Conservation (phyloP, 768 basidiomycete genomes). For the Mycena vulgaris region DNA sequence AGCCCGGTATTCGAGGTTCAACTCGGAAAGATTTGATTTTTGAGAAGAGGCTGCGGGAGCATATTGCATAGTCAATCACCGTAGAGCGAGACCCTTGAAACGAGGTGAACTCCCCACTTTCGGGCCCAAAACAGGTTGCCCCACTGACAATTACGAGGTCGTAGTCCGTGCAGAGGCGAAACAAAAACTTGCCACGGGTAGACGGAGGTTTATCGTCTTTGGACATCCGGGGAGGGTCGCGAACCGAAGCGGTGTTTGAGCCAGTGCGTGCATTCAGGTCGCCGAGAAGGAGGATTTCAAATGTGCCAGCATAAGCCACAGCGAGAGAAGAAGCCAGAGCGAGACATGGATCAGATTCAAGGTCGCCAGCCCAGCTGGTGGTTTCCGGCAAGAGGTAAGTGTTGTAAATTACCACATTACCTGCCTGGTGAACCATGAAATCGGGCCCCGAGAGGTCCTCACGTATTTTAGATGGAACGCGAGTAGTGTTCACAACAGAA, state of each 20-base stretch:
- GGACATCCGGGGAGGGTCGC: too few relatives aligned
- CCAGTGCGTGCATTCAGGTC: not conserved
- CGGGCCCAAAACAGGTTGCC: too few relatives aligned
- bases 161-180: too few relatives aligned
- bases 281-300: not conserved
- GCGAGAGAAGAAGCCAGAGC: not conserved
- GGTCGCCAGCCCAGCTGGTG: not conserved
- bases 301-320: not conserved
- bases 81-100: not conserved
- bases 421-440: slow-evolving; percentile 8
- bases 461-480: too few relatives aligned
- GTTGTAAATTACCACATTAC: not conserved
- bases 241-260: too few relatives aligned
- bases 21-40: slow-evolving; percentile 1
- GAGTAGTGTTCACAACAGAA: too few relatives aligned
- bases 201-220: too few relatives aligned
- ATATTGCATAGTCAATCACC: slow-evolving; percentile 2
- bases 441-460: slow-evolving; percentile 20
- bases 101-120: not conserved
- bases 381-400: not conserved
- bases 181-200: too few relatives aligned
- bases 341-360: not conserved
- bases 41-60: too few relatives aligned
- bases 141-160: too few relatives aligned
- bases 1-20: not conserved